Evolutionary conservation across 1,284 basidiomycete species (phyloP), one percentile per base, ranked within the genome.

Genomic region (Apiotrichum laibachii): DNA sequence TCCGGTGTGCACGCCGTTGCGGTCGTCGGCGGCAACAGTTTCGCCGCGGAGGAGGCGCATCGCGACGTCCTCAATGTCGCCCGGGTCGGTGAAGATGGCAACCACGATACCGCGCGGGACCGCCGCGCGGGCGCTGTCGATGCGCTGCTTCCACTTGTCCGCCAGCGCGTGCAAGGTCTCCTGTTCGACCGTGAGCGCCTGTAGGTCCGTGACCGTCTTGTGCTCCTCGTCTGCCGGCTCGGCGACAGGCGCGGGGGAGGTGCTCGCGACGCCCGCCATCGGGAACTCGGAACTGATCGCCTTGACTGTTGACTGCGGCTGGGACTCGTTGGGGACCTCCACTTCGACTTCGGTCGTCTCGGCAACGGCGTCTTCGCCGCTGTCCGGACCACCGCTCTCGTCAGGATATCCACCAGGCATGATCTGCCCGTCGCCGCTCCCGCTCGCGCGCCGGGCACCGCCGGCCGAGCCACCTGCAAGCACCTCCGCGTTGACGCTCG

Each of bases 81-180:
- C 13, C 2, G 40, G 40, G 16, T 11, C 40, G 5, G 40, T 42
- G 40, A 42, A 42, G 13, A 42, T 18, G 8, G 15, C 16, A 8
- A 42, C 11, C 8, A 42, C 16, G 8, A 48, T 16, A 0, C 46
- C 46, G 16, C n/a, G 18, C 16, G 46, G 46, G 16, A 52, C 16
- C 0, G 31, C 42, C 1, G 42, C 50, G 11, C 33, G 50, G 31
- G 50, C 50, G 6, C 16, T 35, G 50, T 26, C 40, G 5, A 52
- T n/a, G n/a, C 50, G 50, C 42, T 31, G 26, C 37, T 35, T 42
- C 50, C 50, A 52, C 40, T n/a, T n/a, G 7, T 10, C 39, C n/a
- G 50, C 50, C 12, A 43, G 31, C 2, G 8, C 1, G 31, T n/a
- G 26, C 18, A 52, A 26, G 19, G 21, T 40, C 26, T 34, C 40